Evolutionary conservation across 169 alveolate genomes (phyloP), one percentile per base, ranked within the genome.

Genomic region (Plasmodium chabaudi): DNA sequence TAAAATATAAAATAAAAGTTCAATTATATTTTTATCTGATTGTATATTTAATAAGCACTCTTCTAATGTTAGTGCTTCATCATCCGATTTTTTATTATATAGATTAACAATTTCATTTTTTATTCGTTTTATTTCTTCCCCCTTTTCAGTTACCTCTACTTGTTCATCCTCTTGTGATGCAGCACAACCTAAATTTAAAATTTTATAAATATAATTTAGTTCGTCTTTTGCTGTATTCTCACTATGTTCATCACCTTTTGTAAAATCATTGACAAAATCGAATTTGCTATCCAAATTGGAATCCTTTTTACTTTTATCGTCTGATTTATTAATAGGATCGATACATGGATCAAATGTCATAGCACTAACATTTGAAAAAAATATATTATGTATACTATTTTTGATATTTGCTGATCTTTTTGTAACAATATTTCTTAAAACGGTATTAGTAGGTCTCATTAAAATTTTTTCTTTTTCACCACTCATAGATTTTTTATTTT

Each of bases 301-400:
- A 34, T 13, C 23, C 12, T 1, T 19, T 4, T 19, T 64, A 23
- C 10, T 19, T 9, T 47, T 19, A n/a, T 7, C 21, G 19, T 17
- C 27, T 47, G 15, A n/a, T 17, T 19, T 69, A 21, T 10, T 9
- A 47, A 9, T 10, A n/a, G 9, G 6, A 9, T 15, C 15, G 13
- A 9, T 75, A 9, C 51, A 6, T 1, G 82, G 46, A 17, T 69
- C 90, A 15, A 82, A 42, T 13, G 90, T 82, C 68, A 82, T 69
- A 5, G 90, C 67, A 9, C 69, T 68, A 10, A 82, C 84, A 57
- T 82, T 82, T 59, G 4, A 6, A 12, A 82, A 53, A 13, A 55
- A 53, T 19, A 56, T 19, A 68, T 82, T 82, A 19, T 82, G 90
- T 2, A 82, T 68, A 27, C 90, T 82, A 68, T 82, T 82, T 82